Base-by-base conservation (phyloP, 768 basidiomycete species). In the Lentinula guzmanii region DNA sequence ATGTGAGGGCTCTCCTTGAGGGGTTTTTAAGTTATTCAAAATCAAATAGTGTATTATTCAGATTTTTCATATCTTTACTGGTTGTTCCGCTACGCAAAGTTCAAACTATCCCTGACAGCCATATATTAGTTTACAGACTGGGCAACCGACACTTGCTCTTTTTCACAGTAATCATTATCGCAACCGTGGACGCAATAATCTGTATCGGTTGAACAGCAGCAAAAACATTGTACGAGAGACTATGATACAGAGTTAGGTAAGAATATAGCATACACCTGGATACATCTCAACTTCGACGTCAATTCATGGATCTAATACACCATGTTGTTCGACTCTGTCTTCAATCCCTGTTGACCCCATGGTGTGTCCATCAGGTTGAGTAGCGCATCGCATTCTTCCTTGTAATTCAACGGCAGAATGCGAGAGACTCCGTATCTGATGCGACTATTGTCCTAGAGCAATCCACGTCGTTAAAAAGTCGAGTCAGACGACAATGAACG, bases 341-440 rank as follows among this genome's bases (percentile, higher is more conserved):
- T 39, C 18, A 51, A 53, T 15, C 1, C 18, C 37, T 60, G 48
- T 51, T 60, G 59, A 28, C 59, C 84, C 87, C 86, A 90, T n/a
- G 74, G 68, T 8, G 81, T 81, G 58, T 79, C 78, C 62, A 95
- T 77, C 52, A 83, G 70, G 60, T 89, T 83, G 34, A 82, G 76
- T 62, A 93, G 75, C 24, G 77, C 69, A 52, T 79, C 76, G 8
- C 81, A 85, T 72, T 88, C 93, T 70, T 82, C 85, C 59, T 78
- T 78, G 70, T 87, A 95, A 68, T 96, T 82, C 43, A 93, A 70
- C 15, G 78, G 75, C 48, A 71, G 73, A 10, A 92, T 87, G 57
- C 80, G 83, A 54, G 86, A 82, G 67, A 95, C 89, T 4, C 89
- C 90, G 68, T 94, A 96, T 41, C 93, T 85, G 51, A 92, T 85